Conservation (phyloP, 305 asterid genomes). For the Fraxinus floribunda region DNA sequence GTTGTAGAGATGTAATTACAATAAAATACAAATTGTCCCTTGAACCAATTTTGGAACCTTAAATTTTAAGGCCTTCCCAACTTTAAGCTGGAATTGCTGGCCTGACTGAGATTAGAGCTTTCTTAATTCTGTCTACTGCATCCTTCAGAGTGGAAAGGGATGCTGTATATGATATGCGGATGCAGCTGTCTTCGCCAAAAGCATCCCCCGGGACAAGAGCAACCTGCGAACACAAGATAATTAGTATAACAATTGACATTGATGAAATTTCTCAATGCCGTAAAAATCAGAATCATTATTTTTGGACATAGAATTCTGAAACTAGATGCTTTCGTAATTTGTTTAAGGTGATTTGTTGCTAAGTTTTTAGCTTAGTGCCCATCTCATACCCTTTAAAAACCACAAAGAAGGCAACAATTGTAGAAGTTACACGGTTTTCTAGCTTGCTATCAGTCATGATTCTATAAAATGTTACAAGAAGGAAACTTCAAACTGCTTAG, state of each 20-base stretch:
- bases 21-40: neutral
- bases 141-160: slow-evolving; percentile 65
- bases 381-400: neutral
- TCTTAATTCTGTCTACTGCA: slow-evolving; percentile 63
- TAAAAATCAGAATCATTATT: neutral
- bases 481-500: neutral
- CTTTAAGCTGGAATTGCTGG: slow-evolving; percentile 45
- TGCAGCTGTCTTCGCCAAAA: slow-evolving; percentile 85
- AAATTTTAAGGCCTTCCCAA: neutral
- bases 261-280: neutral
- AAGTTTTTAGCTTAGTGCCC: neutral
- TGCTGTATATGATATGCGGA: slow-evolving; percentile 85
- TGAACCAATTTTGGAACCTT: neutral
- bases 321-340: neutral
- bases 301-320: neutral
- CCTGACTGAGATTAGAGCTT: slow-evolving; percentile 50
- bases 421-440: neutral
- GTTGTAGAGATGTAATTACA: neutral
- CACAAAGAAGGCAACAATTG: neutral
- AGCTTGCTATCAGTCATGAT: neutral
- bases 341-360: neutral
- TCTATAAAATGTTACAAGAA: neutral
- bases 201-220: slow-evolving; percentile 94
- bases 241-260: neutral
- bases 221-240: slow-evolving; percentile 41